A percentile compares a stretch with the other conserved stretches of the same genome.
Conservation (phyloP, 2,329 filamentous ascomycete genomes). For the Xylaria sp. region DNA sequence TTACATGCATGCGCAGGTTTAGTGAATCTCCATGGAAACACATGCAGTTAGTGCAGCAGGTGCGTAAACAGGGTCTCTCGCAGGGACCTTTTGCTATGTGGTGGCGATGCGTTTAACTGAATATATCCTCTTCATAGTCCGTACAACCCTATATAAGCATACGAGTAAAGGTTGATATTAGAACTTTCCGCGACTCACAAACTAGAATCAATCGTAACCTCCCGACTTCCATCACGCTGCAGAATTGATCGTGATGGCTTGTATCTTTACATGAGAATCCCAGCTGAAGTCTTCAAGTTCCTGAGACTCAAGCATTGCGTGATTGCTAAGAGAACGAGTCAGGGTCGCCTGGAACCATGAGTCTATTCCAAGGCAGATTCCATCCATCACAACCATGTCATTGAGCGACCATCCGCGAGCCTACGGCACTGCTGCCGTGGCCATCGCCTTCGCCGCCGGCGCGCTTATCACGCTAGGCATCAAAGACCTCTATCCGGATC, state of each 20-base stretch:
- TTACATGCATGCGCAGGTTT: background rate
- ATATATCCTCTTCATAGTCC: background rate
- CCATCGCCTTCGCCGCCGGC: slow-evolving; percentile 71
- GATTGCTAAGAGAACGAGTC: background rate
- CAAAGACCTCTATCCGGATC: slow-evolving; percentile 73
- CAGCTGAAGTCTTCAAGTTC: background rate
- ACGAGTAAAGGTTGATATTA: background rate
- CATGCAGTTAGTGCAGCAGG: too few species aligned
- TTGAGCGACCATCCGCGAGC: slow-evolving; percentile 56
- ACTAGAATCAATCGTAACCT: background rate
- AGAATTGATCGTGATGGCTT: background rate
- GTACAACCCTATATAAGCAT: background rate
- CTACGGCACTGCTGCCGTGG: slow-evolving; percentile 61
- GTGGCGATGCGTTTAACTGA: background rate
- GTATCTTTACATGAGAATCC: background rate
- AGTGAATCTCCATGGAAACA: background rate
- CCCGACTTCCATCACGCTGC: too few species aligned
- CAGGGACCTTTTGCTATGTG: background rate
- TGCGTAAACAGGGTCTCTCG: too few species aligned
- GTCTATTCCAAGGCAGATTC: background rate
- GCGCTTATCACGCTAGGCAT: slow-evolving; percentile 69
- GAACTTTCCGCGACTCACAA: background rate
- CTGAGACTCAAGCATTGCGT: background rate
- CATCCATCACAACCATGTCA: slow-evolving; percentile 42
- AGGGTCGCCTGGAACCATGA: slow-evolving; percentile 3